Evolutionary conservation across 345 rosid species (phyloP).

Genomic region (Eucalyptus regnans): DNA sequence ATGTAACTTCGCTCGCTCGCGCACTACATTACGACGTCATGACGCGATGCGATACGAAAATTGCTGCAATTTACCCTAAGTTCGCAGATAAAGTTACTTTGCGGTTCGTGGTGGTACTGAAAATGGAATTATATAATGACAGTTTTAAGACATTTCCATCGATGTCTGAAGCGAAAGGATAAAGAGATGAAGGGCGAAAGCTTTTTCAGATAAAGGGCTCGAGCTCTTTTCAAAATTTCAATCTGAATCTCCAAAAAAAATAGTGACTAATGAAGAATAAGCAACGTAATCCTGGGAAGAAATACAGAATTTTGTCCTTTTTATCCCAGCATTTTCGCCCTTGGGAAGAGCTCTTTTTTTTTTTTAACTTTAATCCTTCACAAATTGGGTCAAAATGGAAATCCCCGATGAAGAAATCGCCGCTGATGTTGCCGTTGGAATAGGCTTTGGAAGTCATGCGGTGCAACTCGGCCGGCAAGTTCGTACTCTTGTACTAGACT

Average conservation of each 20-base stretch:
- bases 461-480: rapidly evolving
- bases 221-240: too few species aligned
- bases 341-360: background rate
- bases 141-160: background rate
- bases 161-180: background rate
- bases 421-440: background rate
- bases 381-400: background rate
- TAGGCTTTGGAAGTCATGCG: background rate
- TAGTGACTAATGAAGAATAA: too few species aligned
- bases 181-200: background rate
- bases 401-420: background rate
- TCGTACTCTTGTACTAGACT: too few species aligned
- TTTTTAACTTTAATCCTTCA: background rate
- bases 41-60: background rate
- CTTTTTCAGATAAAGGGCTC: background rate
- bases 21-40: background rate
- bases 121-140: background rate
- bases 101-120: background rate
- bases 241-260: background rate
- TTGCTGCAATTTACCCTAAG: background rate
- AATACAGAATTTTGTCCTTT: background rate
- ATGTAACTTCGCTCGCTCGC: background rate
- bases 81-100: background rate
- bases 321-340: background rate
- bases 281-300: background rate